Conservation (phyloP, 2,329 filamentous ascomycete genomes). For the Xylariaceae sp. region DNA sequence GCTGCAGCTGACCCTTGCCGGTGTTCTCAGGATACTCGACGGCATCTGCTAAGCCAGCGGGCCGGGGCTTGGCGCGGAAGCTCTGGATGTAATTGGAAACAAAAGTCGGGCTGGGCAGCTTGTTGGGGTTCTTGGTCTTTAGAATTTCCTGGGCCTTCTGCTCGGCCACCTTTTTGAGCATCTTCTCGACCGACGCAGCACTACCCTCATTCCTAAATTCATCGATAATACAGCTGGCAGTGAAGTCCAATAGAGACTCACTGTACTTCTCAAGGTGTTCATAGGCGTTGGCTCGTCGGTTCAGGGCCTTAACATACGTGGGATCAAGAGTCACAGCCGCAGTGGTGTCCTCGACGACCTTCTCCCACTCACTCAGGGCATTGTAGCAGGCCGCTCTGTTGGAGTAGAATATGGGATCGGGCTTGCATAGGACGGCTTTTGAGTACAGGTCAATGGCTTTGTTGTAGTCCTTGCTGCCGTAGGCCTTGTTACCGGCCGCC, state of each 20-base stretch:
- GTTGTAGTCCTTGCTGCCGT: constrained; percentile 89
- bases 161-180: constrained; percentile 96
- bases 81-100: constrained; percentile 98
- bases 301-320: constrained; percentile 96
- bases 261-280: constrained; percentile 88
- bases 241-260: constrained; percentile 94
- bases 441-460: constrained; percentile 91
- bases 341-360: constrained; percentile 94
- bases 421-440: constrained; percentile 93
- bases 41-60: constrained; percentile 74
- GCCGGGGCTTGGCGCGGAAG: constrained; percentile 79
- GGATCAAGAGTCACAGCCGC: constrained; percentile 89
- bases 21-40: constrained; percentile 71
- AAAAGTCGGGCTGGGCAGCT: constrained; percentile 90
- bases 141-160: constrained; percentile 88
- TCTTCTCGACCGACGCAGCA: constrained; percentile 81
- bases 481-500: constrained; percentile 92
- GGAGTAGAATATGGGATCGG: constrained; percentile 97
- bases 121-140: constrained; percentile 71
- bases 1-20: constrained; percentile 78
- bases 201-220: constrained; percentile 89
- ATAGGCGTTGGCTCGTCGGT: constrained; percentile 93
- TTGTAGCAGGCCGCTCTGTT: constrained; percentile 98
- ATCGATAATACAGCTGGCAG: constrained; percentile 97
- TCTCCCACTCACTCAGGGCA: constrained; percentile 85